phyloP scores from a whole-genome alignment of 768 basidiomycete genomes.

The Amanita jacksonii region DNA sequence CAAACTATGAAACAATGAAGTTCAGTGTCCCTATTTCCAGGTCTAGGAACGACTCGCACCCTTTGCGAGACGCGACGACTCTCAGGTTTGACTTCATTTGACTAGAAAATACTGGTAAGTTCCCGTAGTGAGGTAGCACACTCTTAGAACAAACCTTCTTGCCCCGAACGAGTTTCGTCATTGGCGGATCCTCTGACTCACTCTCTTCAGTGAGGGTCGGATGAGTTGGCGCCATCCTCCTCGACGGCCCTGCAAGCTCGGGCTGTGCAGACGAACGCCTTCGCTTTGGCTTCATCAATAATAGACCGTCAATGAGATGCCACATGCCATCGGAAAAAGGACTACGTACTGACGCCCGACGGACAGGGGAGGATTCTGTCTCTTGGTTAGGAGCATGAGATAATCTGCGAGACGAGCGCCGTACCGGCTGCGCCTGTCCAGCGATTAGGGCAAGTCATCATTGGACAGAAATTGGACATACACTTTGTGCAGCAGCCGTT shows the following conservation, averaged over 20 bases:
- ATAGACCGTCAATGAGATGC: slow-evolving; percentile 9
- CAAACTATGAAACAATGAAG: slow-evolving; percentile 11
- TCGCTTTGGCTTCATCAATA: slow-evolving; percentile 52
- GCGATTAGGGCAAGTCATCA: background rate
- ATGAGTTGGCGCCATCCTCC: slow-evolving; percentile 27
- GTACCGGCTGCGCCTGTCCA: slow-evolving; percentile 19
- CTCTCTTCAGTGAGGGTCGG: slow-evolving; percentile 59
- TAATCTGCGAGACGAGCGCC: slow-evolving; percentile 57
- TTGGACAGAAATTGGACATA: slow-evolving; percentile 14
- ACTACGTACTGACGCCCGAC: slow-evolving; percentile 47
- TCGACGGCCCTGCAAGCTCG: slow-evolving; percentile 39
- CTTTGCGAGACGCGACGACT: slow-evolving; percentile 46
- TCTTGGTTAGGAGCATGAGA: slow-evolving; percentile 48
- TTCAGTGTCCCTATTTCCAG: background rate
- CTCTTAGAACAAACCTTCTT: slow-evolving; percentile 40
- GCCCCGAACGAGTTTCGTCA: slow-evolving; percentile 49
- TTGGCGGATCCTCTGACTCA: slow-evolving; percentile 59
- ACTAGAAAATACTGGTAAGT: slow-evolving; percentile 24
- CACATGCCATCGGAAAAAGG: slow-evolving; percentile 8
- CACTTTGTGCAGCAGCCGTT: slow-evolving; percentile 36
- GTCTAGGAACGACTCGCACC: slow-evolving; percentile 15
- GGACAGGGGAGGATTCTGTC: slow-evolving; percentile 24
- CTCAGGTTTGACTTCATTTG: slow-evolving; percentile 39
- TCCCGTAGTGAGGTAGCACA: slow-evolving; percentile 6
- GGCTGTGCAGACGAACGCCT: slow-evolving; percentile 76